Percentiles rank a stretch among this genome's conserved stretches.
Evolutionary conservation across 2,329 filamentous ascomycete genomes (phyloP).

Genomic region (Penicillium sp.): DNA sequence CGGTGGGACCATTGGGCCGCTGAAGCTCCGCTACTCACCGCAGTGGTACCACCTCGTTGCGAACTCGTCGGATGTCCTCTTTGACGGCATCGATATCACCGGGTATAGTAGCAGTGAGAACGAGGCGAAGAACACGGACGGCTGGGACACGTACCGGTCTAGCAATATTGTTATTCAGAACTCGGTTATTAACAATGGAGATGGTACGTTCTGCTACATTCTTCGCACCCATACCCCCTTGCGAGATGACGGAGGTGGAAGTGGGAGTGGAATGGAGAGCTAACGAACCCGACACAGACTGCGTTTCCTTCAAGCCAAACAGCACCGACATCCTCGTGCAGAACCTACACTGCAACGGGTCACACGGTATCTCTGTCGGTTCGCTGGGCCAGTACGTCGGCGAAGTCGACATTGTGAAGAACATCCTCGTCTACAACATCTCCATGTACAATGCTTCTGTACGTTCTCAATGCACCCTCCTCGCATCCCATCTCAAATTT

Average conservation of each 20-base stretch:
- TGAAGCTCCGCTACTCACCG: constrained; percentile 65
- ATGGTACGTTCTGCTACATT: constrained; percentile 47
- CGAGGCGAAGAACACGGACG: constrained; percentile 69
- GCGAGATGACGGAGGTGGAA: too few species aligned
- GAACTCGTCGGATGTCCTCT: constrained; percentile 68
- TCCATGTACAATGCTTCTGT: constrained; percentile 61
- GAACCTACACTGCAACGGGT: constrained; percentile 70
- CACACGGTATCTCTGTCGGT: constrained; percentile 74
- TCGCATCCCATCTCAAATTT: constrained; percentile 28
- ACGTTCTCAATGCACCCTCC: constrained; percentile 2
- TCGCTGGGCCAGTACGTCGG: constrained; percentile 70
- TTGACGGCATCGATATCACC: constrained; percentile 65
- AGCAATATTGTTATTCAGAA: constrained; percentile 69
- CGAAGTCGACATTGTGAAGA: constrained; percentile 69
- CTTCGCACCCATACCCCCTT: too few species aligned
- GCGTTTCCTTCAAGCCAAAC: constrained; percentile 76
- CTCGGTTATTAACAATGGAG: constrained; percentile 67
- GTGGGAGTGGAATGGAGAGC: not conserved
- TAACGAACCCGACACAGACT: constrained; percentile 51
- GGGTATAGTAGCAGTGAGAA: constrained; percentile 60
- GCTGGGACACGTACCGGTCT: constrained; percentile 60
- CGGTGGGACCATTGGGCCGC: constrained; percentile 61
- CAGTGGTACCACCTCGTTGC: constrained; percentile 70
- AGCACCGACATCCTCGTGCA: constrained; percentile 71
- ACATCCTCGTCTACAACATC: constrained; percentile 68